Evolutionary conservation across 1,139 yeast species (phyloP).

Genomic region (Hyphopichia khmerensis): DNA sequence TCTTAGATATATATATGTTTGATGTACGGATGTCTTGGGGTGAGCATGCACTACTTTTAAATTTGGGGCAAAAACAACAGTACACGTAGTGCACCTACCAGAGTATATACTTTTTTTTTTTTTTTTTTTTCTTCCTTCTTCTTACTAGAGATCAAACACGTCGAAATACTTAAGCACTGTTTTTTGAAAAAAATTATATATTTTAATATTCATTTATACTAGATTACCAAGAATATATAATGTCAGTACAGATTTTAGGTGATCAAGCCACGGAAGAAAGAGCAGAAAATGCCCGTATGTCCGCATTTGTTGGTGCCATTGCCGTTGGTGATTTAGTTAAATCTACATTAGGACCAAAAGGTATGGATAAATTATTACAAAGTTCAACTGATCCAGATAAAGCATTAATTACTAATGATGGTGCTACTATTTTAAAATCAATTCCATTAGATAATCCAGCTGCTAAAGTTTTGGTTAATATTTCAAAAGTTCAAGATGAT

Average conservation of each 20-base stretch:
- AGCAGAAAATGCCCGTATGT: constrained; percentile 95
- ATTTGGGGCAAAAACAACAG: no score
- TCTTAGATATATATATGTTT: no score
- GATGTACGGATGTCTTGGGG: no score
- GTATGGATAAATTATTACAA: constrained; percentile 94
- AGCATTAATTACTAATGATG: constrained; percentile 91
- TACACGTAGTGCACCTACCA: neutral
- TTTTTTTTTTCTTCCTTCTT: neutral
- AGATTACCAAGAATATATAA: constrained; percentile 9
- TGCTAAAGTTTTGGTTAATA: constrained; percentile 93
- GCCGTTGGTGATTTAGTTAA: constrained; percentile 98
- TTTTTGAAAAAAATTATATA: no score
- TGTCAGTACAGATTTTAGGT: constrained; percentile 91
- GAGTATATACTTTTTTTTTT: neutral
- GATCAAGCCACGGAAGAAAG: constrained; percentile 98
- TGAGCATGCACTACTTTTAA: no score
- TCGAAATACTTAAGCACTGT: no score
- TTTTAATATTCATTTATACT: neutral
- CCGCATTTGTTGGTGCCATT: constrained; percentile 97
- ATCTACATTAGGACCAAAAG: constrained; percentile 95
- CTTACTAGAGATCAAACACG: no score
- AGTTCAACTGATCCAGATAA: constrained; percentile 74
- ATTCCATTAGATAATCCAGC: constrained; percentile 98
- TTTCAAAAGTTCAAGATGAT: constrained; percentile 96
- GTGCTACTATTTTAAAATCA: constrained; percentile 92